Conservation (phyloP, 139 green algal genomes). For the Nannochloris sp. region DNA sequence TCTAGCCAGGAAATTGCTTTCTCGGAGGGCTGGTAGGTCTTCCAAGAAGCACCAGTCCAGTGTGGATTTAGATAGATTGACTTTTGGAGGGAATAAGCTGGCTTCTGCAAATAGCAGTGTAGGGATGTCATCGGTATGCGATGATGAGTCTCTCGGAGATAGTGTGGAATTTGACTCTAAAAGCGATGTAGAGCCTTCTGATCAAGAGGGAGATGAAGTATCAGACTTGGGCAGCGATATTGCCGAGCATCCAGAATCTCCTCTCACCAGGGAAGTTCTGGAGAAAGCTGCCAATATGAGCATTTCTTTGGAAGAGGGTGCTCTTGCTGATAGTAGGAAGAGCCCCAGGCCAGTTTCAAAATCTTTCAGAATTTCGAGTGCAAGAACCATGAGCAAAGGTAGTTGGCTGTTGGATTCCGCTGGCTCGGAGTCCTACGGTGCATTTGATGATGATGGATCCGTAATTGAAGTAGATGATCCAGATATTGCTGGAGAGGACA, state of each 20-base stretch:
- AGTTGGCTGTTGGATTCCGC: background rate
- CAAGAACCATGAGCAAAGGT: background rate
- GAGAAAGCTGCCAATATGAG: background rate
- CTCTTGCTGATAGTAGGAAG: background rate
- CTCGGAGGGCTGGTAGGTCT: conserved; percentile 1
- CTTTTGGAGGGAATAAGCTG: conserved; percentile 25
- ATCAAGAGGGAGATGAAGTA: conserved; percentile 21
- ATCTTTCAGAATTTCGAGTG: background rate
- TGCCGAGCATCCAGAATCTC: background rate
- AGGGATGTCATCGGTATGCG: background rate
- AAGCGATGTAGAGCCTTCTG: too few relatives aligned
- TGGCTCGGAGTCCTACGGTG: background rate
- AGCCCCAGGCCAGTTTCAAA: background rate
- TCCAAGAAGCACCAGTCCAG: conserved; percentile 8
- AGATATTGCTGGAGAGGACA: background rate
- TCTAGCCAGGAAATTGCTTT: conserved; percentile 19
- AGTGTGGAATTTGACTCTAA: too few relatives aligned
- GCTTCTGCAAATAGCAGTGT: background rate
- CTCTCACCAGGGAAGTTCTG: background rate
- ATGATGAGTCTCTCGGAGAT: background rate
- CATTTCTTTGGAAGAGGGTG: background rate
- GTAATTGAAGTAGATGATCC: conserved; percentile 2
- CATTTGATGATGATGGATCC: conserved; percentile 2
- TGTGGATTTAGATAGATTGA: conserved; percentile 5
- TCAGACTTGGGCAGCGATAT: background rate